These are phyloP conservation scores for Mycena amicta DNA, from an alignment of 768 basidiomycete genomes.

Conservation along the genomic window DNA sequence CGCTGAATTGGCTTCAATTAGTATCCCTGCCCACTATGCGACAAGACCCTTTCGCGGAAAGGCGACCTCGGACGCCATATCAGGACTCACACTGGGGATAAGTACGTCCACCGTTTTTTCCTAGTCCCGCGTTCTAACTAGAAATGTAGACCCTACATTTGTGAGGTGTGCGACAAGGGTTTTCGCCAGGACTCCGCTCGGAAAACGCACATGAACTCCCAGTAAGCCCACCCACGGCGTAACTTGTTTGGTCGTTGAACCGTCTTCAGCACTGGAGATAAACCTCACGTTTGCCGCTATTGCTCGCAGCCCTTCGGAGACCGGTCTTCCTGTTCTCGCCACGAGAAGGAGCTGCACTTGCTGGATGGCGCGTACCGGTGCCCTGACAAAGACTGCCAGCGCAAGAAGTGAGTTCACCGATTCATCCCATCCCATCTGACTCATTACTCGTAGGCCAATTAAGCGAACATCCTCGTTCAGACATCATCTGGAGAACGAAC, in stretches of 20 bases:
- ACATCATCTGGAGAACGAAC: constrained; percentile 52
- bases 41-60: constrained; percentile 54
- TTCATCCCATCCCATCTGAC: constrained; percentile 4
- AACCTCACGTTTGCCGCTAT: constrained; percentile 37
- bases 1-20: constrained; percentile 13
- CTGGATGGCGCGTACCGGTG: constrained; percentile 48
- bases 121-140: not conserved
- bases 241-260: not conserved
- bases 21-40: constrained; percentile 48
- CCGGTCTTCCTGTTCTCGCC: constrained; percentile 69
- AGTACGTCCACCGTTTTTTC: constrained; percentile 40
- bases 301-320: constrained; percentile 54
- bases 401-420: constrained; percentile 38
- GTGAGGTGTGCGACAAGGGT: constrained; percentile 51
- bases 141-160: constrained; percentile 49
- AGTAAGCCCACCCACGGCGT: constrained; percentile 46
- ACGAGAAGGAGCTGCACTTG: constrained; percentile 61
- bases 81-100: constrained; percentile 49
- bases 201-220: constrained; percentile 64
- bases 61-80: constrained; percentile 65
- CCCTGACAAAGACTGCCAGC: constrained; percentile 45
- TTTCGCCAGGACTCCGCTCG: constrained; percentile 66
- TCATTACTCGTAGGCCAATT: constrained; percentile 45
- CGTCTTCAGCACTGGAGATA: constrained; percentile 46
- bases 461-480: constrained; percentile 64